Base-by-base conservation (phyloP, 2,329 filamentous ascomycete species). In the Xylaria hypoxylon region DNA sequence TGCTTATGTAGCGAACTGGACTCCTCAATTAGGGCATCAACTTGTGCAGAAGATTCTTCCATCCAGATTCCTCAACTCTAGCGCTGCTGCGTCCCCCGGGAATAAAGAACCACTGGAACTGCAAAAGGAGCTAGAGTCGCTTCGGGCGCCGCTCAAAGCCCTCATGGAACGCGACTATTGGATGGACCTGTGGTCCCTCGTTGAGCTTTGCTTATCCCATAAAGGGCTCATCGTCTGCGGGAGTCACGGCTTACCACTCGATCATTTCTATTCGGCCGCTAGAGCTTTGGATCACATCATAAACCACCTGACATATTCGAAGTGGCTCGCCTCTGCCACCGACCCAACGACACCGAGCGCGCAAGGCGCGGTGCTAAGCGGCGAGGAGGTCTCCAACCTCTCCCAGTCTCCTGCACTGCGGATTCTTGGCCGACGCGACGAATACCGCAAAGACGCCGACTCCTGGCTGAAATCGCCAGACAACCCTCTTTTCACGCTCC, bases 131-230 rank as follows among this genome's bases (percentile, higher is more conserved):
- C 53, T 74, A 4, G 67, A 70, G 7, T 55, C 62, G 17, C 70
- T 73, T 2, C 65, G 68, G 2, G 58, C 63, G 28, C 61, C 71
- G 13, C 70, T 74, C 19, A 68, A 68, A 42, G 61, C 65, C 10
- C 59, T 74, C 7, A 66, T 74, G 65, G 61, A 67, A n/a, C 70
- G 70, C 33, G 47, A 52, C 5, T 74, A 74, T 28, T 74, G 72
- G 72, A 67, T 31, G 26, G 51, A 72, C 7, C 50, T 73, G 1
- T 74, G 71, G 72, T 70, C 68, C 0, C 55, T 74, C 4, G 60
- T 62, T n/a, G 72, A 73, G 57, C 59, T 74, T 1, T 65, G 68
- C 47, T 35, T 73, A 51, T 68, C 72, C 1, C 24, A 47, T 1
- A 66, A 59, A 11, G 72, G 69, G 3, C 17, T 69, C 4, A 62